Percentiles rank a stretch among this genome's conserved stretches.
Conservation (phyloP, 2,329 filamentous ascomycete species). For the Leptographium wingfieldii region DNA sequence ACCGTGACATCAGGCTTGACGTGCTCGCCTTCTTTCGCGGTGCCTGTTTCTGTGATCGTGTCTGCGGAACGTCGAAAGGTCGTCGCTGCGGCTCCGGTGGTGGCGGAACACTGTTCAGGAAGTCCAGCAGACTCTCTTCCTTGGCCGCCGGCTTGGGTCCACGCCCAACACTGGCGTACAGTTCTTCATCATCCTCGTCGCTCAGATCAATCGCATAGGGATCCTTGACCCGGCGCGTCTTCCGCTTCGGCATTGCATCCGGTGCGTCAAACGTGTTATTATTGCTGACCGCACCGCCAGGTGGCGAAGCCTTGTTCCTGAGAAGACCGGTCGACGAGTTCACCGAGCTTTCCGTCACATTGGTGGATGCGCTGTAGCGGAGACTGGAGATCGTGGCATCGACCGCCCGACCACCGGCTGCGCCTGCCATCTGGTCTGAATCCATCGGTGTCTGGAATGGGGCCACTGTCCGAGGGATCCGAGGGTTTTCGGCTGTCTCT, state of each 20-base stretch:
- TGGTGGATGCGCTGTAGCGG: slow-evolving; percentile 43
- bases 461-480: slow-evolving; percentile 71
- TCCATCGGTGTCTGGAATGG: slow-evolving; percentile 80
- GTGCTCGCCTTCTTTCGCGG: slow-evolving; percentile 54
- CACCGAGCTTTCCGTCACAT: slow-evolving; percentile 51
- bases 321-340: slow-evolving; percentile 65
- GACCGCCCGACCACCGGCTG: slow-evolving; percentile 41
- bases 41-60: slow-evolving; percentile 18
- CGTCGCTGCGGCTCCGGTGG: slow-evolving; percentile 36
- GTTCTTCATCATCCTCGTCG: slow-evolving; percentile 47
- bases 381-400: slow-evolving; percentile 45
- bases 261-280: slow-evolving; percentile 31
- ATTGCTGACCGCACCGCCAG: neutral
- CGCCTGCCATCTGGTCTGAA: slow-evolving; percentile 58
- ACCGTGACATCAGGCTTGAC: slow-evolving; percentile 48
- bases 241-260: slow-evolving; percentile 53
- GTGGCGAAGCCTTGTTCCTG: slow-evolving; percentile 18
- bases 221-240: slow-evolving; percentile 67
- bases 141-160: slow-evolving; percentile 28
- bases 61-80: slow-evolving; percentile 21
- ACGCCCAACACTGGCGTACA: slow-evolving; percentile 26
- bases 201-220: slow-evolving; percentile 87
- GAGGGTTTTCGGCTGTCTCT: slow-evolving; percentile 42
- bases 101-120: slow-evolving; percentile 56
- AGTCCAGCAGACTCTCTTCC: slow-evolving; percentile 62